Conservation (phyloP, 805 yeast species). For the Komagataella populi region DNA sequence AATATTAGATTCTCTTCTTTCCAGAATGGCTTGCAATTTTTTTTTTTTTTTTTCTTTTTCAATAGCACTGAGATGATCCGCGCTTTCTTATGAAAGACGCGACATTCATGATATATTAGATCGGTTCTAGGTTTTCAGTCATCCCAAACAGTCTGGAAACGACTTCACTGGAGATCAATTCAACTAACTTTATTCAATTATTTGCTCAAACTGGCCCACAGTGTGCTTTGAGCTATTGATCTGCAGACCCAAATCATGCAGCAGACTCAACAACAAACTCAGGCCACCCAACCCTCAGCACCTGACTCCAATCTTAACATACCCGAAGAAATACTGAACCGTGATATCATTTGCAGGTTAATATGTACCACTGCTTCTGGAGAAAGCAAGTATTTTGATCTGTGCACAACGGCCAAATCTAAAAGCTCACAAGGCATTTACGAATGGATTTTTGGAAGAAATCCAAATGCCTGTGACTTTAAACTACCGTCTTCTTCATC, state of each 20-base stretch:
- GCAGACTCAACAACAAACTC: conserved; percentile 12
- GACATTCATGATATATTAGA: neutral
- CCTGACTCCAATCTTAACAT: conserved; percentile 12
- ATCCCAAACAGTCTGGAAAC: neutral
- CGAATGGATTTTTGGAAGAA: conserved; percentile 53
- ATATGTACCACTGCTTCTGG: conserved; percentile 15
- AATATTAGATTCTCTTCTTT: neutral
- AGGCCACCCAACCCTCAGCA: conserved; percentile 23
- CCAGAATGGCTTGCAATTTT: neutral
- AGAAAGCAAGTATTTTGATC: conserved; percentile 16
- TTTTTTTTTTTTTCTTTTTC: too few relatives aligned
- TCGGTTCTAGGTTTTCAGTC: neutral
- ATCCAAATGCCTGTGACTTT: conserved; percentile 44
- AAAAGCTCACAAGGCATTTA: conserved; percentile 5
- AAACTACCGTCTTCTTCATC: conserved; percentile 43
- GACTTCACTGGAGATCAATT: neutral
- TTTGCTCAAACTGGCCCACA: neutral
- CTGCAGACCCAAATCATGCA: neutral
- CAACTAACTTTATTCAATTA: neutral
- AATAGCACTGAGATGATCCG: neutral
- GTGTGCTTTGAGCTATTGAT: neutral
- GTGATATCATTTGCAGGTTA: conserved; percentile 19
- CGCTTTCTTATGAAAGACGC: neutral
- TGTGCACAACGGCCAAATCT: conserved; percentile 9
- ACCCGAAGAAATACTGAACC: conserved; percentile 12